Percentiles rank a stretch among this genome's conserved stretches.
Evolutionary conservation across 2,329 filamentous ascomycete genomes (phyloP).

Genomic region (Aspergillus awamori): DNA sequence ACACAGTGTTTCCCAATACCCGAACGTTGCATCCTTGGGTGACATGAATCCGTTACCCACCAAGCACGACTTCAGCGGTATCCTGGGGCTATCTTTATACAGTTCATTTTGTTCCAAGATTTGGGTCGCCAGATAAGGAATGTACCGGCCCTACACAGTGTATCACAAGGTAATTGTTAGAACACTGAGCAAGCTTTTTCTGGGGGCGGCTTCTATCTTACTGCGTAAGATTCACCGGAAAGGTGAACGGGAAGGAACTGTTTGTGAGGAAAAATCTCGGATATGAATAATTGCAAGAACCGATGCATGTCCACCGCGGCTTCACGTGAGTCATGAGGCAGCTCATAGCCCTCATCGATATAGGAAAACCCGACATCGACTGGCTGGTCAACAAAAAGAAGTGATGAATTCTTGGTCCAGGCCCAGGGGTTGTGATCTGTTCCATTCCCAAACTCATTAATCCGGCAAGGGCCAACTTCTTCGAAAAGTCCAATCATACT

Average conservation of each 20-base stretch:
- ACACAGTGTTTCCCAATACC: slow-evolving; percentile 53
- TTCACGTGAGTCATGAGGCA: slow-evolving; percentile 39
- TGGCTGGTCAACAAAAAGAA: neutral
- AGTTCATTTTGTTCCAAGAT: slow-evolving; percentile 50
- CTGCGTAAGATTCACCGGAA: slow-evolving; percentile 54
- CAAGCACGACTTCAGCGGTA: slow-evolving; percentile 50
- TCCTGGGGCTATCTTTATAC: slow-evolving; percentile 41
- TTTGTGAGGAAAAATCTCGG: slow-evolving; percentile 50
- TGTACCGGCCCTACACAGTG: slow-evolving; percentile 49
- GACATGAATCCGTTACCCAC: slow-evolving; percentile 54
- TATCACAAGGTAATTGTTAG: neutral
- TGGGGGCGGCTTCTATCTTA: slow-evolving; percentile 17
- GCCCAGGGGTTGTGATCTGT: neutral
- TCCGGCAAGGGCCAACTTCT: neutral
- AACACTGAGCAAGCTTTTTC: neutral
- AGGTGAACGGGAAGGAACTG: slow-evolving; percentile 47
- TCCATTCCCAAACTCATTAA: neutral
- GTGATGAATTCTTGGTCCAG: neutral
- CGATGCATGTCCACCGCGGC: slow-evolving; percentile 54
- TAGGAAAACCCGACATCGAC: slow-evolving; percentile 25
- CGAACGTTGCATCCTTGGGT: slow-evolving; percentile 44
- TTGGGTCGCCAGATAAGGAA: slow-evolving; percentile 50
- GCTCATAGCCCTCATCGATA: slow-evolving; percentile 19
- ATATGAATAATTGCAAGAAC: slow-evolving; percentile 54
- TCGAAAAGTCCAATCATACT: neutral